A percentile compares a stretch with the other conserved stretches of the same genome.
Evolutionary conservation across 2,329 filamentous ascomycete genomes (phyloP).

Genomic region (Curvularia eragrostidis): DNA sequence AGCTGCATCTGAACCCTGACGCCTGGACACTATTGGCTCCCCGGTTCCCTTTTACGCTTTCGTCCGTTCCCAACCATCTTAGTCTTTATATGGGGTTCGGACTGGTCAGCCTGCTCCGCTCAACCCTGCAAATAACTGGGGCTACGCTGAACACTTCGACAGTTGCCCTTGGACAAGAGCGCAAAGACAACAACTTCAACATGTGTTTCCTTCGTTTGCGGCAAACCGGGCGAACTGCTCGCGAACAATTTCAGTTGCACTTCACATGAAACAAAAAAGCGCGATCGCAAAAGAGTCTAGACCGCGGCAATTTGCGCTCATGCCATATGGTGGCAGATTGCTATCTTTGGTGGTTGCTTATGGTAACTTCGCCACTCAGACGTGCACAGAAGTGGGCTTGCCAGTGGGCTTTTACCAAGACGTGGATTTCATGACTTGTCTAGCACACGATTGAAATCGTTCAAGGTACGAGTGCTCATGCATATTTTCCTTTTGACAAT

Average conservation of each 20-base stretch:
- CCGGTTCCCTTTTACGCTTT: background rate
- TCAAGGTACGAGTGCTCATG: too few species aligned
- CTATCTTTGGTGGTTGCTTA: background rate
- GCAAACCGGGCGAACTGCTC: background rate
- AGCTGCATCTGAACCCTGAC: background rate
- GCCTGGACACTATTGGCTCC: background rate
- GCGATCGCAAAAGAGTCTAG: background rate
- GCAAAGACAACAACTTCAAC: background rate
- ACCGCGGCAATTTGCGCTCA: slow-evolving; percentile 1
- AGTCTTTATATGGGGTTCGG: background rate
- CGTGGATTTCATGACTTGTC: background rate
- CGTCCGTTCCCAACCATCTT: background rate
- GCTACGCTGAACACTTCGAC: background rate
- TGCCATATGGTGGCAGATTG: background rate
- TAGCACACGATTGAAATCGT: background rate
- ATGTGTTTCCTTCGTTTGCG: background rate
- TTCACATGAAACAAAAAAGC: slow-evolving; percentile 2
- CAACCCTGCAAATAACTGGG: too few species aligned
- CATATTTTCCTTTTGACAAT: background rate
- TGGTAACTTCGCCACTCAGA: slow-evolving; percentile 1
- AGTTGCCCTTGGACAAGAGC: too few species aligned
- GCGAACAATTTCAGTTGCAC: background rate
- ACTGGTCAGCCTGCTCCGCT: background rate
- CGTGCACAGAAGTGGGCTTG: background rate
- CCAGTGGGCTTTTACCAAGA: background rate